Evolutionary conservation across 768 basidiomycete species (phyloP).

Genomic region (Mycena latifolia): DNA sequence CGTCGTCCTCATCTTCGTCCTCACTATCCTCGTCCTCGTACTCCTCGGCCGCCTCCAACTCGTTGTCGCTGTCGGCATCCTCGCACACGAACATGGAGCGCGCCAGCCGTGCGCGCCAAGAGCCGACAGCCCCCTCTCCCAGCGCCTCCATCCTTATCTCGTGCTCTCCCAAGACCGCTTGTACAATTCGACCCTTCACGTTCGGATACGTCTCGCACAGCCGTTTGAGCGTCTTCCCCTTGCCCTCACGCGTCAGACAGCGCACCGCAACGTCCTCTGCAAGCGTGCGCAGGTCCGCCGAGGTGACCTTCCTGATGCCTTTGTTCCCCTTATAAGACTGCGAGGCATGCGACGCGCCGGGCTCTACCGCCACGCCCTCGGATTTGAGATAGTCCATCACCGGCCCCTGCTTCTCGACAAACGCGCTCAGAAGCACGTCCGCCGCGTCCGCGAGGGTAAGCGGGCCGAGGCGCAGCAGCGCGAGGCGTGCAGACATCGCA

Average conservation of each 20-base stretch:
- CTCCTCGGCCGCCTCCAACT: slow-evolving; percentile 27
- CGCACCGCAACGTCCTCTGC: slow-evolving; percentile 70
- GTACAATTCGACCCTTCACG: slow-evolving; percentile 57
- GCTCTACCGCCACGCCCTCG: slow-evolving; percentile 50
- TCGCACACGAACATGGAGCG: slow-evolving; percentile 42
- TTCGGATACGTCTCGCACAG: slow-evolving; percentile 62
- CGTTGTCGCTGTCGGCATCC: slow-evolving; percentile 33
- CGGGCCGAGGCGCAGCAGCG: slow-evolving; percentile 66
- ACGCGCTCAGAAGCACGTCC: slow-evolving; percentile 76
- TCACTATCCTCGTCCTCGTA: slow-evolving; percentile 18
- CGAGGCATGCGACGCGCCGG: slow-evolving; percentile 27
- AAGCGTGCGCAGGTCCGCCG: slow-evolving; percentile 57
- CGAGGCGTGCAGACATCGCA: slow-evolving; percentile 63
- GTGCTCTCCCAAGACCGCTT: slow-evolving; percentile 63
- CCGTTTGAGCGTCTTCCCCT: slow-evolving; percentile 75
- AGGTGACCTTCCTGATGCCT: slow-evolving; percentile 25
- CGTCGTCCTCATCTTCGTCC: slow-evolving; percentile 23
- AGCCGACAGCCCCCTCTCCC: slow-evolving; percentile 24
- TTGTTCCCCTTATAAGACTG: background rate
- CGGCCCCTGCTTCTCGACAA: slow-evolving; percentile 68
- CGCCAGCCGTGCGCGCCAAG: slow-evolving; percentile 33
- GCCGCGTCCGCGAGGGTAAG: slow-evolving; percentile 69
- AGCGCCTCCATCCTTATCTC: slow-evolving; percentile 66
- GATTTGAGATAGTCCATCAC: slow-evolving; percentile 63
- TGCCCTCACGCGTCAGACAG: slow-evolving; percentile 74